Percentiles rank a stretch among this genome's conserved stretches.
These are phyloP conservation scores for Boletus fagicola DNA, from an alignment of 768 basidiomycete genomes.

Conservation along the genomic window DNA sequence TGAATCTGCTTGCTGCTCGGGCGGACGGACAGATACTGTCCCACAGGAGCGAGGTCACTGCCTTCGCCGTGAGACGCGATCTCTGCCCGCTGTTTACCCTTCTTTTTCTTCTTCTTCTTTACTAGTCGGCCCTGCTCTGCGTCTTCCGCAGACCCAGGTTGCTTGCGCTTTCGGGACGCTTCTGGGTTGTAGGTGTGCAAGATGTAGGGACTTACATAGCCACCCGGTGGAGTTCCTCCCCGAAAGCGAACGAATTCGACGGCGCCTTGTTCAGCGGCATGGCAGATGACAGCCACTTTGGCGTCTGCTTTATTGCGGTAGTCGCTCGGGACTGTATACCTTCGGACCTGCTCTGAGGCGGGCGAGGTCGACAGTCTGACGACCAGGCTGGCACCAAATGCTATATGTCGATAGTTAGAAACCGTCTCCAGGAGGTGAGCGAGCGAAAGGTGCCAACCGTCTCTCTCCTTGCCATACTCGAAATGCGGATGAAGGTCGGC, in stretches of 20 bases:
- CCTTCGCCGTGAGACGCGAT: slow-evolving; percentile 12
- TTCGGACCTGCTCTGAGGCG: slow-evolving; percentile 35
- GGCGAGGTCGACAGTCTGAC: slow-evolving; percentile 39
- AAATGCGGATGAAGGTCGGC: slow-evolving; percentile 39
- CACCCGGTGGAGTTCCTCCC: slow-evolving; percentile 42
- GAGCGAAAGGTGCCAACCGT: slow-evolving; percentile 41
- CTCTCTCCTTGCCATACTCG: slow-evolving; percentile 44
- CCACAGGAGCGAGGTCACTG: neutral
- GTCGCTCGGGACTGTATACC: slow-evolving; percentile 46
- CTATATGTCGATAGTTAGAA: slow-evolving; percentile 33
- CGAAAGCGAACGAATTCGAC: slow-evolving; percentile 60
- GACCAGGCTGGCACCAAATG: slow-evolving; percentile 52
- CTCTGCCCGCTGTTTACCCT: slow-evolving; percentile 27
- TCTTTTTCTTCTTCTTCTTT: slow-evolving; percentile 31
- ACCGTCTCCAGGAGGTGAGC: neutral
- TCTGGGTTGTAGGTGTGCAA: slow-evolving; percentile 27
- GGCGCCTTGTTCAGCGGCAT: slow-evolving; percentile 53
- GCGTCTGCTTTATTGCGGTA: slow-evolving; percentile 63
- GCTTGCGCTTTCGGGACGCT: slow-evolving; percentile 38
- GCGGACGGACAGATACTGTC: neutral
- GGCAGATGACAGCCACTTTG: slow-evolving; percentile 51
- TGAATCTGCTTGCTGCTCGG: slow-evolving; percentile 10
- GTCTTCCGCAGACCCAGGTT: slow-evolving; percentile 24
- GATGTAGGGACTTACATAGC: slow-evolving; percentile 40
- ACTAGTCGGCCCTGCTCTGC: slow-evolving; percentile 12